phyloP scores from a whole-genome alignment of 805 yeast genomes.

The Maudiozyma barnettii region DNA sequence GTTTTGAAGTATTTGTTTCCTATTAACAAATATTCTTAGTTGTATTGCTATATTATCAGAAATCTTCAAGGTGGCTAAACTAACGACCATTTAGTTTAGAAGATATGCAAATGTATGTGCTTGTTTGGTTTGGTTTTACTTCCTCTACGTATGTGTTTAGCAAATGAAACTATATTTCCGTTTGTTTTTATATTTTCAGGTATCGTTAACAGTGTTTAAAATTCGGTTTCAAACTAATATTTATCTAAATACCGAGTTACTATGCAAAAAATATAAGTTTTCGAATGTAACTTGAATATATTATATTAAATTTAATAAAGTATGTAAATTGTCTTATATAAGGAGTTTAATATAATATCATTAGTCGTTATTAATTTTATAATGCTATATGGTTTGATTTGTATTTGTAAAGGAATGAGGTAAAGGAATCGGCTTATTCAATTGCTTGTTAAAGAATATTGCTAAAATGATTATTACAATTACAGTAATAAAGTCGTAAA shows the following conservation, averaged over 20 bases:
- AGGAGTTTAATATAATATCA: not conserved
- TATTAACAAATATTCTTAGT: constrained; percentile 22
- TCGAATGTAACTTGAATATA: too few species aligned
- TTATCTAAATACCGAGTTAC: too few species aligned
- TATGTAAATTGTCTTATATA: not conserved
- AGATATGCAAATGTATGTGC: not conserved
- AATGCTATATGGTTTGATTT: not conserved
- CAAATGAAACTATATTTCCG: too few species aligned
- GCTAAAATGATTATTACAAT: not conserved
- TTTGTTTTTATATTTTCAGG: too few species aligned
- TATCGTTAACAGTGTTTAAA: too few species aligned
- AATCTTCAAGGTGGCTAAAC: constrained; percentile 20
- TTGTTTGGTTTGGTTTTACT: too few species aligned
- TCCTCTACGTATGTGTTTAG: too few species aligned
- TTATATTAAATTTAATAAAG: not conserved
- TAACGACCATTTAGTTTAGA: constrained; percentile 10
- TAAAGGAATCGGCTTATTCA: not conserved
- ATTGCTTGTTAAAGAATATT: not conserved
- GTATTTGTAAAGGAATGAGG: not conserved
- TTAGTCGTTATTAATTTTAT: not conserved
- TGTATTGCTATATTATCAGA: constrained; percentile 18
- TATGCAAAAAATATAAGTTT: too few species aligned
- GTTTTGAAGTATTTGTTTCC: constrained; percentile 21
- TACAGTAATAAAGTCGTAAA: constrained; percentile 4
- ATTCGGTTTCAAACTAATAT: too few species aligned